Base-by-base conservation (phyloP, 495 filamentous ascomycete genomes). In the Podospora pseudoanserina region DNA sequence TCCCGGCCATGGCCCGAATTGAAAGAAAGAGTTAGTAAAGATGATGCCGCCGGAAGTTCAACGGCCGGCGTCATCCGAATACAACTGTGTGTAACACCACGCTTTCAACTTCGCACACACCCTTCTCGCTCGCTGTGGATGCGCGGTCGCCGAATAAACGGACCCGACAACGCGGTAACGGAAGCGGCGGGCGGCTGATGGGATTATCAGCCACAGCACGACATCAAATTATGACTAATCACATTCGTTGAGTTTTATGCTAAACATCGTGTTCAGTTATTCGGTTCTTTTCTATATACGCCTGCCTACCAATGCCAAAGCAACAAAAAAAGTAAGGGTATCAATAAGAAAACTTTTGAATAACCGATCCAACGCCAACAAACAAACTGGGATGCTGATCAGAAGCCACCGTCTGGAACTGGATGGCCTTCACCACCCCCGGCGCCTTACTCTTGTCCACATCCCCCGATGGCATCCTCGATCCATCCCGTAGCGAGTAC, bases 401-500 rank as follows among this genome's bases (percentile, higher is more conserved):
- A 26, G 26, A 59, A 34, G 58, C 27, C 58, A 66, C 23, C 27
- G 34, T 66, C 65, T 18, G 32, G 67, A 30, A 66, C 55, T 44
- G 64, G 44, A 59, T 27, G 26, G 58, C 44, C 67, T 53, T 68
- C 58, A 73, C 64, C 34, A 66, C 69, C n/a, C 18, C 55, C 34
- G 28, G 28, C n/a, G 68, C 65, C 44, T 20, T 28, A n/a, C 74
- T 67, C 39, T 23, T 53, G 23, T 67, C 67, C 28, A 65, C 61
- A 18, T 49, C 67, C 5, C 20, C 63, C 2, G 20, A 11, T 16
- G 27, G 67, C 44, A 83, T 67, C 13, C 74, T 69, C 4, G 61
- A 49, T 26, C 82, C 82, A 28, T 72, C 76, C 7, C 65, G 66
- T 27, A 80, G 72, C 15, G 81, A 81, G 68, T 79, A 83, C 28